Percentiles rank a stretch among this genome's conserved stretches.
phyloP scores from a whole-genome alignment of 2,329 filamentous ascomycete genomes.

The Fusarium marasasianum region DNA sequence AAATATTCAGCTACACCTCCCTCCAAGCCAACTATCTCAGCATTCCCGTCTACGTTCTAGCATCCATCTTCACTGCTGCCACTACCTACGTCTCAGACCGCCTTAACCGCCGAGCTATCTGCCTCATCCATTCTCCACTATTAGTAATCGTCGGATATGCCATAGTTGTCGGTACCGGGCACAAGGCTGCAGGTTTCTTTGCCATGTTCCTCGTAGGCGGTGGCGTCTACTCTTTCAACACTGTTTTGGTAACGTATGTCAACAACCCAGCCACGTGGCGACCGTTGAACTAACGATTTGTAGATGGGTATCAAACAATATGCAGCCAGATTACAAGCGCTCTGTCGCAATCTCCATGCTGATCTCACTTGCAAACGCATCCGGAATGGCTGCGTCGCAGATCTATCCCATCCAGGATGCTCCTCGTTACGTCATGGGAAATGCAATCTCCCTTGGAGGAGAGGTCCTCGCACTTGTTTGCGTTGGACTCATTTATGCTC shows the following conservation, averaged over 20 bases:
- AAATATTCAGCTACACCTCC: constrained; percentile 27
- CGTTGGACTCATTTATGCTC: constrained; percentile 40
- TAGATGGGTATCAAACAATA: constrained; percentile 60
- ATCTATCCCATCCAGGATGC: constrained; percentile 48
- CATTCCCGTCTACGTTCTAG: constrained; percentile 47
- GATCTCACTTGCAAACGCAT: constrained; percentile 58
- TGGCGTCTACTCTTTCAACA: constrained; percentile 26
- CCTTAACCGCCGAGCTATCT: constrained; percentile 36
- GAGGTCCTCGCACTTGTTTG: constrained; percentile 40
- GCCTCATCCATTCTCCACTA: constrained; percentile 27
- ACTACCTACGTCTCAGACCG: constrained; percentile 35
- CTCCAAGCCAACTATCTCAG: constrained; percentile 49
- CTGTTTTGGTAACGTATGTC: constrained; percentile 28
- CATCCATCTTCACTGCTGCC: constrained; percentile 29
- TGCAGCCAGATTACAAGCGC: constrained; percentile 58
- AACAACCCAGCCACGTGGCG: accelerated
- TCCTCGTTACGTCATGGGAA: constrained; percentile 44
- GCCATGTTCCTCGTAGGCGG: constrained; percentile 39
- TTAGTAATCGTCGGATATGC: constrained; percentile 45
- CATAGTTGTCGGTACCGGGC: constrained; percentile 38
- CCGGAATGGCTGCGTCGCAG: constrained; percentile 58
- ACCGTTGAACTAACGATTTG: constrained; percentile 38
- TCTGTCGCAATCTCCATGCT: constrained; percentile 57
- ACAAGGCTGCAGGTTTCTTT: constrained; percentile 38
- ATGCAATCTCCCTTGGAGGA: constrained; percentile 43